phyloP scores from a whole-genome alignment of 306 rosid species.

The Gillenia trifoliata region DNA sequence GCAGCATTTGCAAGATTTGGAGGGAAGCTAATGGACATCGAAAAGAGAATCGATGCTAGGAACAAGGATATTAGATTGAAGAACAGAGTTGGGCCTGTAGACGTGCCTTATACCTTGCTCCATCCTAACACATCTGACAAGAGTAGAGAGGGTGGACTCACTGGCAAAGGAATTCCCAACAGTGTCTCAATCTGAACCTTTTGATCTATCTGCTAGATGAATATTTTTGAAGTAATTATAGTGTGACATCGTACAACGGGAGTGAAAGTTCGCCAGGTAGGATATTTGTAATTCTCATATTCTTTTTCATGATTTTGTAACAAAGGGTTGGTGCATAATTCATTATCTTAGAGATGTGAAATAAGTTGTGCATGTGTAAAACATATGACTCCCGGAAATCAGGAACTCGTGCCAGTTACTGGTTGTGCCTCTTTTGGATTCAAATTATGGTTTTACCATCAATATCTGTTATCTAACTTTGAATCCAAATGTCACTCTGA shows the following conservation, averaged over 20 bases:
- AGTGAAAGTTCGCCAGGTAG: not conserved
- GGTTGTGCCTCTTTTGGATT: not conserved
- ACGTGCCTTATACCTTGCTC: slow-evolving; percentile 69
- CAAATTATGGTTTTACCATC: not conserved
- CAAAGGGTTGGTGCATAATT: not conserved
- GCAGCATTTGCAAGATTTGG: slow-evolving; percentile 63
- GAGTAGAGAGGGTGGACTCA: slow-evolving; percentile 67
- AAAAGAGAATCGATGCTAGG: slow-evolving; percentile 45
- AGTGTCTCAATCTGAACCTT: slow-evolving; percentile 61
- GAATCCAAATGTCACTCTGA: not conserved
- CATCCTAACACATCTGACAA: slow-evolving; percentile 73
- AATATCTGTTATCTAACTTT: not conserved
- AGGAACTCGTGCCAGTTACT: not conserved
- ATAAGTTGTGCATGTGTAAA: not conserved
- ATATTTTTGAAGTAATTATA: not conserved
- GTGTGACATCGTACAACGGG: not conserved
- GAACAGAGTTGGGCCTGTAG: slow-evolving; percentile 74
- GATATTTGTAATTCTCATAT: not conserved
- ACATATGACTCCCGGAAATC: not conserved
- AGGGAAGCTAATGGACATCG: slow-evolving; percentile 48
- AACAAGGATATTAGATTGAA: slow-evolving; percentile 54
- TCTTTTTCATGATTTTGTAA: not conserved
- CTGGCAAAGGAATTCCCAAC: slow-evolving; percentile 93
- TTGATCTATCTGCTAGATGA: not conserved
- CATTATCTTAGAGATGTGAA: not conserved